phyloP scores from a whole-genome alignment of 2,329 filamentous ascomycete species.

The Aspergillus udagawae region DNA sequence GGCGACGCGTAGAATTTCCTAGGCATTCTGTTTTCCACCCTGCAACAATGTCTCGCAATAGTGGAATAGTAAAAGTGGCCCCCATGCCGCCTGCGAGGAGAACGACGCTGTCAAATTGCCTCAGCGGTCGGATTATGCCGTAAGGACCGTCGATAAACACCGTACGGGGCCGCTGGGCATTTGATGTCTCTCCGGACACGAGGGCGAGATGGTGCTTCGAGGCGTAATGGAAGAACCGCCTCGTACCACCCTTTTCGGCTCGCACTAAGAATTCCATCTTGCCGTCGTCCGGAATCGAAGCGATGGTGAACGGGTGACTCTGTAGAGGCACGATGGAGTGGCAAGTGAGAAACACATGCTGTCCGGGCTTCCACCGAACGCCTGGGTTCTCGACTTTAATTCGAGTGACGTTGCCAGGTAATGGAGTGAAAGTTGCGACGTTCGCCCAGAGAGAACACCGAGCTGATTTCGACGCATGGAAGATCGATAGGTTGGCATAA shows the following conservation, averaged over 20 bases:
- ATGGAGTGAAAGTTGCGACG: constrained; percentile 44
- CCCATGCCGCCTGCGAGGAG: constrained; percentile 59
- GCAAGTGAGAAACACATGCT: constrained; percentile 60
- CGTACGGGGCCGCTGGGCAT: constrained; percentile 21
- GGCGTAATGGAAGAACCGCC: constrained; percentile 49
- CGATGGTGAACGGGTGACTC: constrained; percentile 62
- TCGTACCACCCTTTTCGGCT: constrained; percentile 51
- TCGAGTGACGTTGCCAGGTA: constrained; percentile 54
- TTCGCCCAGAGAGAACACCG: constrained; percentile 34
- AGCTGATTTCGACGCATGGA: constrained; percentile 26
- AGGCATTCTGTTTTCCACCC: constrained; percentile 38
- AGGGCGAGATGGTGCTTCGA: constrained; percentile 36
- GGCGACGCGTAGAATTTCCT: constrained; percentile 9
- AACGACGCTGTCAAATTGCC: constrained; percentile 59
- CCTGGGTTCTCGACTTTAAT: constrained; percentile 54
- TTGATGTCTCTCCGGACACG: constrained; percentile 10
- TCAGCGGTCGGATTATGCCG: constrained; percentile 48
- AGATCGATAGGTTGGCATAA: constrained; percentile 41
- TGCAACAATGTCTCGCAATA: constrained; percentile 54
- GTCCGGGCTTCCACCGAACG: constrained; percentile 58
- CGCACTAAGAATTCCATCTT: constrained; percentile 56
- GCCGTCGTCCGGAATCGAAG: constrained; percentile 52
- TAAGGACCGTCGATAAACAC: constrained; percentile 55
- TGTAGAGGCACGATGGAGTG: constrained; percentile 56
- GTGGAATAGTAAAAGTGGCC: constrained; percentile 54